Conservation (phyloP, 208 protist genomes). For the Acanthamoeba healyi region DNA sequence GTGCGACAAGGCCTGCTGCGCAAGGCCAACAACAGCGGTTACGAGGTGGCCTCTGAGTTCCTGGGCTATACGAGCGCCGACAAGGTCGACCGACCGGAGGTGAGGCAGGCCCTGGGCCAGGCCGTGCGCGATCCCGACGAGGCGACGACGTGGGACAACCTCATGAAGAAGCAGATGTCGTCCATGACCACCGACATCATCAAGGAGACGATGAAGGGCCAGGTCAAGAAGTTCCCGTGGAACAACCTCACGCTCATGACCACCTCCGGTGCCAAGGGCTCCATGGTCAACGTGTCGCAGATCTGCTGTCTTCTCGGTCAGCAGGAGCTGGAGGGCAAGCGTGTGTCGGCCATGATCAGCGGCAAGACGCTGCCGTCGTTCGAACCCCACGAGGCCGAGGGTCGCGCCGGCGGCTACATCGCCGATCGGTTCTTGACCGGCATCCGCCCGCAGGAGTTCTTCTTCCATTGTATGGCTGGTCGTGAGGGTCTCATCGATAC, state of each 20-base stretch:
- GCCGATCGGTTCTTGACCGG: constrained; percentile 98
- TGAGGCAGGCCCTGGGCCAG: constrained; percentile 27
- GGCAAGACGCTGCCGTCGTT: constrained; percentile 97
- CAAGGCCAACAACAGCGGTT: constrained; percentile 21
- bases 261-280: constrained; percentile 98
- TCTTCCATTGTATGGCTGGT: constrained; percentile 99
- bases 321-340: constrained; percentile 98
- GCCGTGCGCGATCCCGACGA: constrained; percentile 57
- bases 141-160: constrained; percentile 33
- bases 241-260: constrained; percentile 99
- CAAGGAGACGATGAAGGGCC: constrained; percentile 87
- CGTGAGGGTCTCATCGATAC: constrained; percentile 99
- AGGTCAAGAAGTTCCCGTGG: constrained; percentile 95
- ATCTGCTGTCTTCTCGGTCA: constrained; percentile 97
- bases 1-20: not conserved
- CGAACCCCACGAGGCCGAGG: constrained; percentile 86
- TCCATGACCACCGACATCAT: constrained; percentile 90
- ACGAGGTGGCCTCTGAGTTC: constrained; percentile 29
- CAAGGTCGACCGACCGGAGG: constrained; percentile 13
- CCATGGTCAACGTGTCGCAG: constrained; percentile 98
- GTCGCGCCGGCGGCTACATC: constrained; percentile 91
- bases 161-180: constrained; percentile 77
- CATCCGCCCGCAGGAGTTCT: constrained; percentile 99
- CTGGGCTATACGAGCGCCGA: not conserved
- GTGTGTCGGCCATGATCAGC: constrained; percentile 96